Evolutionary conservation across 345 rosid genomes (phyloP), one percentile per base, ranked within the genome.

Genomic region (Moricandia moricandioides): DNA sequence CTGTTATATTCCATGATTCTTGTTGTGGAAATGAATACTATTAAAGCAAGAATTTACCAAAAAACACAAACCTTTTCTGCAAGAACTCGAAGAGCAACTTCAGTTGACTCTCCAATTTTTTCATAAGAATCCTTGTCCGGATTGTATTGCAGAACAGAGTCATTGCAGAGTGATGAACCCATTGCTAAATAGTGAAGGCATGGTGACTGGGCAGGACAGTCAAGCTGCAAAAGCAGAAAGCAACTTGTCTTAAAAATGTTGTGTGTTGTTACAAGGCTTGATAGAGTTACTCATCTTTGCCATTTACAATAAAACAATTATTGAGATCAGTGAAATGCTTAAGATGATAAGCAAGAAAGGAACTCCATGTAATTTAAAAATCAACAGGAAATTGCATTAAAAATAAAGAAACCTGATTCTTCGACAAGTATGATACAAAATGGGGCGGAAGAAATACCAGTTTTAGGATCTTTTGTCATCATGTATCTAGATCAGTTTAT

Each of bases 91-190:
- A 95, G 87, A 58, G 99, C 99, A 72, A 95, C 99, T 88, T 95
- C 99, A 75, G 99, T 95, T 71, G 99, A 89, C 84, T 95, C 98
- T 62, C 99, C 99, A 75, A 95, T 95, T 78, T 95, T 95, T 83
- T 95, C 99, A 72, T 89, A 92, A 69, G 74, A 83, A 51, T 87
- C 91, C 65, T 90, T 92, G 74, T 95, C 99, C 59, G 96, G 98
- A 84, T 95, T 95, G 81, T 95, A 95, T 80, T 92, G 99, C 78
- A 95, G 82, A 65, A 88, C 78, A 73, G 99, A 95, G 77, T 90
- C 99, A 56, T 95, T 95, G 86, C 99, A 95, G 63, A 95, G 88
- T 56, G 99, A 88, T 75, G 98, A 95, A 82, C 99, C 89, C 93
- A 88, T 92, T 31, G 99, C 97, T 70, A 88, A 78, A 73, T 90